Conservation (phyloP, 2,329 filamentous ascomycete genomes). For the Gnomoniopsis smithogilvyi region DNA sequence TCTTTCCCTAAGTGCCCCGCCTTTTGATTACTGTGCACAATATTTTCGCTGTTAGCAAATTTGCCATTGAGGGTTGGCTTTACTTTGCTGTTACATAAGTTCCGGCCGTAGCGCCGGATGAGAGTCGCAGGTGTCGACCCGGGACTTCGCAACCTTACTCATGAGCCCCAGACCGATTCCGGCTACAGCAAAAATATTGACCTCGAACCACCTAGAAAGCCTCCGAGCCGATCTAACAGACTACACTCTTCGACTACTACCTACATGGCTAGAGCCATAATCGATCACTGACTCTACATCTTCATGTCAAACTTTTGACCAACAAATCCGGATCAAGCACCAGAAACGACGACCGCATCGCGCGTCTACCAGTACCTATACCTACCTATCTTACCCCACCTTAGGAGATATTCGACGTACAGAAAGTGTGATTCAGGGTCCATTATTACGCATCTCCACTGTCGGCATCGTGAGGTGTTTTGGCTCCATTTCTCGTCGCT, state of each 20-base stretch:
- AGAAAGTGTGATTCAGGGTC: too few relatives aligned
- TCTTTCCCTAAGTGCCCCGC: not conserved
- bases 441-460: not conserved
- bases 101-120: not conserved
- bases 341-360: too few relatives aligned
- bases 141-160: not conserved
- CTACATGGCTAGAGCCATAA: too few relatives aligned
- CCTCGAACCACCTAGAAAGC: too few relatives aligned
- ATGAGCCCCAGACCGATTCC: not conserved
- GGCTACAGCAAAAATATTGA: too few relatives aligned
- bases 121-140: not conserved
- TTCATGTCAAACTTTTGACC: not conserved
- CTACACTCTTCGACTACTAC: too few relatives aligned
- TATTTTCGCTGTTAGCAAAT: not conserved
- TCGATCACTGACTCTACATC: not conserved
- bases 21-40: not conserved
- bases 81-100: not conserved
- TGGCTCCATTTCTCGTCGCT: constrained; percentile 1
- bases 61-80: too few relatives aligned
- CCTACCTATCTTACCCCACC: not conserved
- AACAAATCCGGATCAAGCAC: too few relatives aligned
- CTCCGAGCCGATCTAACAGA: too few relatives aligned
- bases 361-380: not conserved
- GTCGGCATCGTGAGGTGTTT: constrained; percentile 1
- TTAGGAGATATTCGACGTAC: not conserved